phyloP scores from a whole-genome alignment of 1,284 basidiomycete species.

The Malassezia equina region DNA sequence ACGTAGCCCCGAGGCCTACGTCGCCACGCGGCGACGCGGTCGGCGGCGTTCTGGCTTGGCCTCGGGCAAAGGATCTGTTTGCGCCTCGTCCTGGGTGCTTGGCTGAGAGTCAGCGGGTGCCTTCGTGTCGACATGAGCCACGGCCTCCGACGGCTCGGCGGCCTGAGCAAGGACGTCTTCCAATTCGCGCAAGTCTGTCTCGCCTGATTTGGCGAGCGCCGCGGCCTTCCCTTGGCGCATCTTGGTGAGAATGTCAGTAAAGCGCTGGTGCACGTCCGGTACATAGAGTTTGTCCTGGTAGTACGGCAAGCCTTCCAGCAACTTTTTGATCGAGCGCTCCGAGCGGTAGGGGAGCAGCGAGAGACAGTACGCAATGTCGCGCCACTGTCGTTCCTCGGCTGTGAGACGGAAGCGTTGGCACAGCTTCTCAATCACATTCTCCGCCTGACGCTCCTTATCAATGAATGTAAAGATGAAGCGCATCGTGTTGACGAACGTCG shows the following conservation, averaged over 20 bases:
- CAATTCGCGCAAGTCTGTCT: slow-evolving; percentile 37
- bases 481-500: slow-evolving; percentile 83
- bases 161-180: slow-evolving; percentile 70
- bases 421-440: slow-evolving; percentile 48
- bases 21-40: background rate
- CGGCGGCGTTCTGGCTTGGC: slow-evolving; percentile 16
- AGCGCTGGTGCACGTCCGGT: slow-evolving; percentile 67
- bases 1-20: too few species aligned
- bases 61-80: slow-evolving; percentile 44
- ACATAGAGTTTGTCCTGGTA: slow-evolving; percentile 92
- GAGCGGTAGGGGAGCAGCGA: slow-evolving; percentile 92
- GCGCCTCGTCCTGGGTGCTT: slow-evolving; percentile 79
- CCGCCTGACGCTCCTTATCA: slow-evolving; percentile 60
- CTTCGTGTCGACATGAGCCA: too few species aligned
- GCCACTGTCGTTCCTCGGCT: slow-evolving; percentile 85
- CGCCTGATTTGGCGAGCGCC: slow-evolving; percentile 5
- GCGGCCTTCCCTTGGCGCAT: slow-evolving; percentile 23
- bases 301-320: slow-evolving; percentile 64
- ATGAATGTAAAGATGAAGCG: slow-evolving; percentile 92
- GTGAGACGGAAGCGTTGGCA: slow-evolving; percentile 63
- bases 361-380: slow-evolving; percentile 90
- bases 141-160: slow-evolving; percentile 52
- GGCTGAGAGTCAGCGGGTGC: background rate
- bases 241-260: slow-evolving; percentile 76
- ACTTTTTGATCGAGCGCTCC: slow-evolving; percentile 86